Conservation (phyloP, 306 rosid genomes). For the Mimosa bimucronata region DNA sequence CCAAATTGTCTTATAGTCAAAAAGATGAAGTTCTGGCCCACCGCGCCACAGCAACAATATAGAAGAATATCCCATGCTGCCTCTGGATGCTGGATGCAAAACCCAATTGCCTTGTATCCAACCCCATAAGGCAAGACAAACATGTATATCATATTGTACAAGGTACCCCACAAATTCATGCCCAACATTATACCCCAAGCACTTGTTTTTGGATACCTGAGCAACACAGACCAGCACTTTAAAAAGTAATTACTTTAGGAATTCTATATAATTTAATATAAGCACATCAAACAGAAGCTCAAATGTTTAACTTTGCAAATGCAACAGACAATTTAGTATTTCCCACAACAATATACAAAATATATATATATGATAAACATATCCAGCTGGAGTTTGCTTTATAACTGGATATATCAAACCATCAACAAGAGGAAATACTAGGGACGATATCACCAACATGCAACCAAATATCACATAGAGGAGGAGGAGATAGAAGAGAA, state of each 20-base stretch:
- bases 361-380: too few relatives aligned
- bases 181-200: slow-evolving; percentile 98
- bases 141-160: slow-evolving; percentile 85
- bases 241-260: background rate
- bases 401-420: background rate
- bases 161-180: slow-evolving; percentile 97
- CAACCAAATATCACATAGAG: background rate
- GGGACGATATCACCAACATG: background rate
- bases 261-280: background rate
- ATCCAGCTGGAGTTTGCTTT: background rate
- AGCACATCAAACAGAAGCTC: background rate
- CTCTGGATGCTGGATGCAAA: slow-evolving; percentile 82
- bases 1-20: slow-evolving; percentile 90
- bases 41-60: slow-evolving; percentile 92
- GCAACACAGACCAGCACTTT: slow-evolving; percentile 35
- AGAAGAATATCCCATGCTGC: slow-evolving; percentile 91
- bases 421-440: background rate
- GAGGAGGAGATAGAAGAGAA: background rate
- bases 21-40: slow-evolving; percentile 96
- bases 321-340: too few relatives aligned
- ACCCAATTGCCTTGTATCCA: slow-evolving; percentile 77
- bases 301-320: too few relatives aligned
- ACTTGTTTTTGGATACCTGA: slow-evolving; percentile 86
- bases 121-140: slow-evolving; percentile 80
- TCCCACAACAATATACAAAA: too few relatives aligned